Evolutionary conservation across 2,329 filamentous ascomycete species (phyloP).

Genomic region (Taxawa tesnikishii): DNA sequence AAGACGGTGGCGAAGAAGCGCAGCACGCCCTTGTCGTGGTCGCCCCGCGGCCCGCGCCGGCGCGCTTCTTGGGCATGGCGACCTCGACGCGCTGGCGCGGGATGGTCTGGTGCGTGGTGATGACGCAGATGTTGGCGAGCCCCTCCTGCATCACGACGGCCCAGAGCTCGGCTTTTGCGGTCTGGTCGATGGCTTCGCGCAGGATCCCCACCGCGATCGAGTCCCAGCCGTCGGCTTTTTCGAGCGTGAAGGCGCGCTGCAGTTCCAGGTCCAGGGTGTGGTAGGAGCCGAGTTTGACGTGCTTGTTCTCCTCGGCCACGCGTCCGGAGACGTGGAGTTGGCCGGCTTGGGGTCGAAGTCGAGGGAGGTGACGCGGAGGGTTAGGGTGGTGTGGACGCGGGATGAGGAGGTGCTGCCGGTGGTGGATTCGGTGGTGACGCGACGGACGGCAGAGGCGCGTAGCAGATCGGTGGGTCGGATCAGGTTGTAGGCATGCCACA

Average conservation of each 20-base stretch:
- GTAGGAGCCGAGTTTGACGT: slow-evolving; percentile 53
- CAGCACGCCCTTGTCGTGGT: slow-evolving; percentile 45
- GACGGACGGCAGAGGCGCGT: slow-evolving; percentile 53
- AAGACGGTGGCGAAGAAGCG: slow-evolving; percentile 71
- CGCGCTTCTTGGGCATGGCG: slow-evolving; percentile 54
- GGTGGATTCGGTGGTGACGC: slow-evolving; percentile 47
- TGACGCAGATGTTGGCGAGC: slow-evolving; percentile 68
- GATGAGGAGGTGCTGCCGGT: slow-evolving; percentile 51
- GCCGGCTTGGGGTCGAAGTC: slow-evolving; percentile 59
- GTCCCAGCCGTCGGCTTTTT: slow-evolving; percentile 82
- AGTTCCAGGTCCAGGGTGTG: slow-evolving; percentile 77
- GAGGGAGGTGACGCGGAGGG: slow-evolving; percentile 51
- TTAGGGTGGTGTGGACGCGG: slow-evolving; percentile 51
- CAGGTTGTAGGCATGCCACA: slow-evolving; percentile 70
- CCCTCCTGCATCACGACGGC: slow-evolving; percentile 93
- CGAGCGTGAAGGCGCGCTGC: slow-evolving; percentile 74
- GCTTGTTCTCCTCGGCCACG: slow-evolving; percentile 53
- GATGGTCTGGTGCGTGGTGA: slow-evolving; percentile 69
- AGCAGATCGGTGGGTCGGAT: slow-evolving; percentile 54
- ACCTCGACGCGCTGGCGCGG: slow-evolving; percentile 59
- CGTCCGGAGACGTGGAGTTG: slow-evolving; percentile 57
- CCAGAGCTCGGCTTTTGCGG: slow-evolving; percentile 69
- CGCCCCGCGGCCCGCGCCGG: slow-evolving; percentile 40
- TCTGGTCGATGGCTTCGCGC: slow-evolving; percentile 64
- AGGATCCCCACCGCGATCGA: slow-evolving; percentile 71